Percentiles rank a stretch among this genome's conserved stretches.
These are phyloP conservation scores for Elsinoe necatrix DNA, from an alignment of 2,329 filamentous ascomycete genomes.

Conservation along the genomic window DNA sequence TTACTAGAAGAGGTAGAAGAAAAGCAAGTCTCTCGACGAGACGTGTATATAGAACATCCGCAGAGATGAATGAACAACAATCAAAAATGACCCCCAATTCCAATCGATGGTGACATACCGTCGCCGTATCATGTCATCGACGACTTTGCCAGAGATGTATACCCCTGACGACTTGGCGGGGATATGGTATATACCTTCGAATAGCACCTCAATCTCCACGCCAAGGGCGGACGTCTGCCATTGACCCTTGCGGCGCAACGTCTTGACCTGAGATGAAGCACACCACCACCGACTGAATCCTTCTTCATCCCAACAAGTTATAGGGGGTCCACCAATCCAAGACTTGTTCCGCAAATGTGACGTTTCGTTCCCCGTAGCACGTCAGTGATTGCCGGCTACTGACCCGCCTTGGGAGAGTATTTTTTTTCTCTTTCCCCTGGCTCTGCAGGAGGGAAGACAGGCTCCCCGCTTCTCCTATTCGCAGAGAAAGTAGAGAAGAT, in stretches of 20 bases:
- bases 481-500: not conserved
- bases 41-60: slow-evolving; percentile 1
- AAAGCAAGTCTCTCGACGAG: slow-evolving; percentile 11
- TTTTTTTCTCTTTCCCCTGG: slow-evolving; percentile 2
- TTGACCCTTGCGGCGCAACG: not conserved
- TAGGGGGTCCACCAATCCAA: not conserved
- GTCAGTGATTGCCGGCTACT: slow-evolving; percentile 7
- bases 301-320: not conserved
- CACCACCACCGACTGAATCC: slow-evolving; percentile 1
- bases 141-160: not conserved
- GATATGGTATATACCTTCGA: not conserved
- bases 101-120: not conserved
- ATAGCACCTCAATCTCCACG: slow-evolving; percentile 5
- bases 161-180: slow-evolving; percentile 4
- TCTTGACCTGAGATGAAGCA: not conserved
- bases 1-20: not conserved
- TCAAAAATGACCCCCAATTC: not conserved
- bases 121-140: not conserved
- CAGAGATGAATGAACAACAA: not conserved
- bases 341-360: slow-evolving; percentile 1
- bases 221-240: slow-evolving; percentile 4
- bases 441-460: slow-evolving; percentile 1
- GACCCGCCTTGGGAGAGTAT: not conserved
- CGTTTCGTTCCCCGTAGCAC: slow-evolving; percentile 10
- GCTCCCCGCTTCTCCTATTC: slow-evolving; percentile 4